Evolutionary conservation across 208 protist genomes (phyloP), one percentile per base, ranked within the genome.

Genomic region (Crithidia thermophila): DNA sequence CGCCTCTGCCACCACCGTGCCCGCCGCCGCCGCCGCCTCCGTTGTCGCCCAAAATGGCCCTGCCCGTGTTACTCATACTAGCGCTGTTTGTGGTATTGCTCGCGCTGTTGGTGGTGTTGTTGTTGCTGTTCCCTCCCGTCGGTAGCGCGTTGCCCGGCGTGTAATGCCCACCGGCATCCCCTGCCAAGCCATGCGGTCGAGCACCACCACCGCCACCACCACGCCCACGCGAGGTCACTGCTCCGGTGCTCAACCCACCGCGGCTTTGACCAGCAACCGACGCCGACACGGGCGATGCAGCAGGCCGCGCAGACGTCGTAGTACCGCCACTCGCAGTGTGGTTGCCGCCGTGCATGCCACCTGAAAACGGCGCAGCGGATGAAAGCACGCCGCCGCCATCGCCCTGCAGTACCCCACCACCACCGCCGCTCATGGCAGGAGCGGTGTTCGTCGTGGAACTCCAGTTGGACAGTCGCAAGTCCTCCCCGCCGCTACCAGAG

Each of bases 401-500:
- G 31, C 31, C 16, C n/a, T n/a, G n/a, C n/a, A n/a, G n/a, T 33
- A 7, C 51, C 11, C 10, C 20, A 4, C 23, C 20, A 4, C 18
- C 18, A 14, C 45, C 49, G 14, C 34, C 30, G 16, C 3, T n/a
- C 45, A 7, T 20, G 18, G 49, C 4, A 9, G 61, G 43, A n/a
- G 11, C 59, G 25, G 58, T 18, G 28, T 51, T 64, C 10, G 58
- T 53, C 13, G 13, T 1, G 0, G n/a, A 25, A 20, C 61, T 75
- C 69, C 69, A 75, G 50, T 63, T 64, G 2, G 69, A 63, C 16
- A 75, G 52, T 14, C 69, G 69, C 53, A 64, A n/a, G 4, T 69
- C 69, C 14, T 75, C 69, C 3, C 31, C 60, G 9, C 13, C 11
- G 49, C 52, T 36, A 9, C 46, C 21, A 25, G 43, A 46, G 31